Percentiles rank a stretch among this genome's conserved stretches.
Conservation (phyloP, 2,329 filamentous ascomycete genomes). For the Canariomyces notabilis region DNA sequence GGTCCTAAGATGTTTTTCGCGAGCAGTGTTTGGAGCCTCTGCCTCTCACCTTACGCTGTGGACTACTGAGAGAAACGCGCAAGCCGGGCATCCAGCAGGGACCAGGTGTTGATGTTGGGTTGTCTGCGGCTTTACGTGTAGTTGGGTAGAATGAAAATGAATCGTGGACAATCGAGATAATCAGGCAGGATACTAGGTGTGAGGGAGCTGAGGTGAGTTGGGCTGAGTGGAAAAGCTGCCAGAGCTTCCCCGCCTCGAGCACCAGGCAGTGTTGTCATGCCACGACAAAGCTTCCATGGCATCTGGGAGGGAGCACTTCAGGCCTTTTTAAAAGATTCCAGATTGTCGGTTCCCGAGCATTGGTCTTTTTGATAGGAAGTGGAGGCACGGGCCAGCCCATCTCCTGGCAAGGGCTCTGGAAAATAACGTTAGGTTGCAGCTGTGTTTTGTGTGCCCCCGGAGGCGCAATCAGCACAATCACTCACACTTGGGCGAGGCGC, state of each 20-base stretch:
- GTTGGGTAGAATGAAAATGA: not conserved
- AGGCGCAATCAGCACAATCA: constrained; percentile 26
- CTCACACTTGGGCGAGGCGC: constrained; percentile 48
- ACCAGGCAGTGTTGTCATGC: constrained; percentile 8
- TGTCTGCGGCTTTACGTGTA: not conserved
- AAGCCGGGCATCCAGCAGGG: not conserved
- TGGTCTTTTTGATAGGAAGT: no score
- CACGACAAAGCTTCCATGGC: not conserved
- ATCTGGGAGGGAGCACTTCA: no score
- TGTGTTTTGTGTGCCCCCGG: constrained; percentile 20
- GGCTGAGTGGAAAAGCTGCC: constrained; percentile 13
- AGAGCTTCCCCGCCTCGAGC: no score
- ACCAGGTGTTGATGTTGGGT: not conserved
- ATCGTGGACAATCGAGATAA: no score
- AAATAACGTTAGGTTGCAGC: constrained; percentile 20
- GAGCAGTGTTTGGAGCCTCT: no score
- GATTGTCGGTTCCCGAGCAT: no score
- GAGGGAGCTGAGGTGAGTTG: constrained; percentile 14
- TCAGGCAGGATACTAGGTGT: no score
- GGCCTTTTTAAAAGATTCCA: not conserved
- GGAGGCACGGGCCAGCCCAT: constrained; percentile 17
- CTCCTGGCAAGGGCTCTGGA: constrained; percentile 10
- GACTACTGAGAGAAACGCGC: not conserved
- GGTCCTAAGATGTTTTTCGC: no score
- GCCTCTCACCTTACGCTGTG: not conserved